Base-by-base conservation (phyloP, 2,329 filamentous ascomycete genomes). In the Fusarium torreyae region DNA sequence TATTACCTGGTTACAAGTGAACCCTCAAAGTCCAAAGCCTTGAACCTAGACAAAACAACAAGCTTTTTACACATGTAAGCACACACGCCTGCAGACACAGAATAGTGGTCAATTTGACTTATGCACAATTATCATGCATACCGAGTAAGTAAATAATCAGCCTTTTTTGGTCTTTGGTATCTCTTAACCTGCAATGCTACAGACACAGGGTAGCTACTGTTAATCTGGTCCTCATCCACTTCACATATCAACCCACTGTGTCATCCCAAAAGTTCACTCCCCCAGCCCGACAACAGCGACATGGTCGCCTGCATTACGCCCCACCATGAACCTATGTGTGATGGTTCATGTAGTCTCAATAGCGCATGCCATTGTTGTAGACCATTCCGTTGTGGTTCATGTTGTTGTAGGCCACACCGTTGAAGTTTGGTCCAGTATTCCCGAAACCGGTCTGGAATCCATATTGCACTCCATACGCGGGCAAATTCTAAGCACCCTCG, bases 401-500 rank as follows among this genome's bases (percentile, higher is more conserved):
- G 31, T 5, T 18, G 33, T 54, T 46, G 48, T 45, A 55, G 53
- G 36, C 53, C 49, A 51, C 49, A 13, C 66, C 55, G 43, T 54
- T 58, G 36, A 66, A 65, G 46, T 17, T 33, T 39, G 61, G 51
- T 49, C 38, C 24, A 46, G 58, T 53, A n/a, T 52, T 44, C 39
- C 38, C 48, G 31, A 57, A 57, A 24, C 50, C 49, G 50, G 36
- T 57, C 31, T 61, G 33, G 43, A 51, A 54, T 62, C 53, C 49
- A 36, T 43, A 44, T 24, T 53, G 40, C 33, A 50, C 43, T 53
- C 66, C 60, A 52, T 51, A 53, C 59, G 50, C 55, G 42, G 71
- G 69, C 71, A 62, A 58, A 46, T 62, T 70, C 78, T 80, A 80
- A 64, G 74, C 66, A 58, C 75, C 76, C 57, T 72, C 70, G 14